Base-by-base conservation (phyloP, 139 green algal genomes). In the Bryopsis sp. region DNA sequence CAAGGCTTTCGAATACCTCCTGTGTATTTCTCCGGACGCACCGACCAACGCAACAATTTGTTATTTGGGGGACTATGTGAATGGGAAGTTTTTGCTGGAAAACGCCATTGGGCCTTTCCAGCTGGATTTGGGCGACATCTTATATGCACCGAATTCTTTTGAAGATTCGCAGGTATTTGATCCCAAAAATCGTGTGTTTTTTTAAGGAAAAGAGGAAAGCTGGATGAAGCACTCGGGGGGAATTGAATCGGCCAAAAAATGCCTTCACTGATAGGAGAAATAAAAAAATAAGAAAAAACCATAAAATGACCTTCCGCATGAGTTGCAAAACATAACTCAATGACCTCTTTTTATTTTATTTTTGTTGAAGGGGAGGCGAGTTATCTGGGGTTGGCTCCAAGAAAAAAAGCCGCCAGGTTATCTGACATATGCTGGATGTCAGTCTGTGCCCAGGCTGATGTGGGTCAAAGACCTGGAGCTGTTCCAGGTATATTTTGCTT, bases 321-420 rank as follows among this genome's bases (percentile, higher is more conserved):
- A n/a, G n/a, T n/a, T n/a, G n/a, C n/a, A n/a, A n/a, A n/a, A n/a
- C n/a, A n/a, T n/a, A n/a, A n/a, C n/a, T n/a, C n/a, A n/a, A n/a
- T n/a, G n/a, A n/a, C n/a, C n/a, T n/a, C n/a, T n/a, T n/a, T n/a
- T n/a, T n/a, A n/a, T n/a, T n/a, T n/a, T n/a, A n/a, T n/a, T n/a
- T n/a, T 54, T 54, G 19, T 4, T 61, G 46, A 67, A 83, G 65
- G 82, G 82, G 15, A 71, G 82, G 26, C 70, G 74, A 65, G 34
- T 88, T 26, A 48, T 88, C 47, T 88, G 78, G 78, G 82, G 81
- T 1, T 88, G 82, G 82, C 64, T 88, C 47, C 82, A 88, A 48
- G 82, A 88, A 64, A 50, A 74, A 43, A 58, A 75, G 36, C 43
- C 43, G 19, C 43, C 43, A 26, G 43, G 15, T 54, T 54, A 54